phyloP scores from a whole-genome alignment of 306 rosid genomes.

The Hylodesmum podocarpum region DNA sequence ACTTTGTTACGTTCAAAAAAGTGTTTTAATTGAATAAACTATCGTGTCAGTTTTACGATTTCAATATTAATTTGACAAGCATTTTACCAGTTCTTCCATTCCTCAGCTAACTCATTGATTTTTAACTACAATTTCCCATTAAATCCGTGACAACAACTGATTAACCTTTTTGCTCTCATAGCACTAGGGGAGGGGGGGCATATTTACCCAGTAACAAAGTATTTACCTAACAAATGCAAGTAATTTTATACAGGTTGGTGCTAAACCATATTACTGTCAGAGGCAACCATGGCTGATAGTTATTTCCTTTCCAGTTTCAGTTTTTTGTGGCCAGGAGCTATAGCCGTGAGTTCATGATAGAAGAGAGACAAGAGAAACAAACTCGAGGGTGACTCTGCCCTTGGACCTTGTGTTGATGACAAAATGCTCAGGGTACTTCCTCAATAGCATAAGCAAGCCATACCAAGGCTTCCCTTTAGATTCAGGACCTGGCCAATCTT shows the following conservation, averaged over 20 bases:
- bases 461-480: conserved; percentile 98
- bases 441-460: conserved; percentile 86
- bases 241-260: not conserved
- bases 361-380: conserved; percentile 93
- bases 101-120: not conserved
- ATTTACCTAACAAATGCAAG: not conserved
- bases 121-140: not conserved
- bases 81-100: not conserved
- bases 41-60: too few species aligned
- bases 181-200: not conserved
- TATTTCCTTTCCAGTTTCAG: not conserved
- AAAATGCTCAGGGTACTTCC: conserved; percentile 98
- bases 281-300: not conserved
- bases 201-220: not conserved
- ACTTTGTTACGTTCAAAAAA: too few species aligned
- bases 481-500: conserved; percentile 87
- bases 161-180: not conserved
- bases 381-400: conserved; percentile 78
- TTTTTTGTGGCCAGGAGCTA: too few species aligned
- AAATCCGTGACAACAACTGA: not conserved
- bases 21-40: too few species aligned
- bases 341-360: conserved; percentile 55
- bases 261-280: not conserved
- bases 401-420: conserved; percentile 98
- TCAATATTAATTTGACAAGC: too few species aligned